Evolutionary conservation across 331 rosid genomes (phyloP).

Genomic region (Pyrus hybrid): DNA sequence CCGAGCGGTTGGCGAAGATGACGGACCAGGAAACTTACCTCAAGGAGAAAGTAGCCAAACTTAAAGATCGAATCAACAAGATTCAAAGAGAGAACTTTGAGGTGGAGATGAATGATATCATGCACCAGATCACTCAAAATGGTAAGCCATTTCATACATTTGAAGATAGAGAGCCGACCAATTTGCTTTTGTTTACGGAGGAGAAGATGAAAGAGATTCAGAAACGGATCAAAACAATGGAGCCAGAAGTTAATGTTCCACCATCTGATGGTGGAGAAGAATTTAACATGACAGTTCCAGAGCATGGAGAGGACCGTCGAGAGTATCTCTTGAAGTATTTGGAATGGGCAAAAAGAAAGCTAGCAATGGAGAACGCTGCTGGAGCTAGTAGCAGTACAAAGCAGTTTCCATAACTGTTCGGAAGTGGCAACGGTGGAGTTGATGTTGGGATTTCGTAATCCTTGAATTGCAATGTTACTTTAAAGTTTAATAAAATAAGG

Average conservation of each 20-base stretch:
- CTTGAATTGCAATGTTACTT: neutral
- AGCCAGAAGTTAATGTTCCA: neutral
- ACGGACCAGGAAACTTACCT: neutral
- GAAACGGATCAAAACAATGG: neutral
- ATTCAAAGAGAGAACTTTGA: neutral
- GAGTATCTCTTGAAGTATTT: neutral
- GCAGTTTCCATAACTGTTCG: neutral
- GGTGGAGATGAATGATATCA: neutral
- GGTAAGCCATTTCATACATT: neutral
- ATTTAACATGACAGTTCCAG: neutral
- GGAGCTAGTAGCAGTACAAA: neutral
- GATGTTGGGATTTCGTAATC: neutral
- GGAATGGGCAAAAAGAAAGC: neutral
- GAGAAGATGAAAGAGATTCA: neutral
- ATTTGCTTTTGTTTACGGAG: neutral
- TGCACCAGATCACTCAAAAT: neutral
- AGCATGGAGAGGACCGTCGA: neutral
- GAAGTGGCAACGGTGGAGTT: neutral
- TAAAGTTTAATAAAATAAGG: neutral
- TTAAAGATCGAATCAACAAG: neutral
- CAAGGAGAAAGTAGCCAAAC: neutral
- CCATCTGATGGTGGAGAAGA: neutral
- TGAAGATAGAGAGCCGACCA: neutral
- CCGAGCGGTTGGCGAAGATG: conserved; percentile 14
- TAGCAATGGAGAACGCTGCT: neutral